These are phyloP conservation scores for Pythium sp. DNA, from an alignment of 352 stramenopile species.

Conservation along the genomic window DNA sequence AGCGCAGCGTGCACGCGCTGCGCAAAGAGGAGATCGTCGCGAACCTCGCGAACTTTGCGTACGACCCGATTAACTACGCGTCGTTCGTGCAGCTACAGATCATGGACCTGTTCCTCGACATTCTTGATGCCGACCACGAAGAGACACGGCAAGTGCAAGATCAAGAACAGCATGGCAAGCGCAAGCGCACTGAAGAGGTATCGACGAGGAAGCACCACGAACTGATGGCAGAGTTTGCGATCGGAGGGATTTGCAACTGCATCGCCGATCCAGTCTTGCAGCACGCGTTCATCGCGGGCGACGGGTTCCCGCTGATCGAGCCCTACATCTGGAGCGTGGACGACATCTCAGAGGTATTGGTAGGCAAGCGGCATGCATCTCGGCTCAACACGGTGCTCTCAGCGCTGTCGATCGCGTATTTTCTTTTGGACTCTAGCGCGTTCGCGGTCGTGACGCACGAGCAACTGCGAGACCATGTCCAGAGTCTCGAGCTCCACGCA, in stretches of 20 bases:
- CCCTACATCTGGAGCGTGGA: slow-evolving; percentile 36
- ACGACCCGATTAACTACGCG: slow-evolving; percentile 83
- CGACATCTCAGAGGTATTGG: slow-evolving; percentile 10
- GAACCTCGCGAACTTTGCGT: slow-evolving; percentile 82
- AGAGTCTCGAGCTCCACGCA: slow-evolving; percentile 26
- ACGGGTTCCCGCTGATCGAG: slow-evolving; percentile 42
- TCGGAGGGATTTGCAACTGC: slow-evolving; percentile 79
- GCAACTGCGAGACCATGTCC: slow-evolving; percentile 31
- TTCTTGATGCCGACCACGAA: slow-evolving; percentile 49
- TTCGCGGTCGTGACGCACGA: slow-evolving; percentile 41
- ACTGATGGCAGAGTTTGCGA: slow-evolving; percentile 59
- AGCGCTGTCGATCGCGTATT: slow-evolving; percentile 58
- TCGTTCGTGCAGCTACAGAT: slow-evolving; percentile 51
- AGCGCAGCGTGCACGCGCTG: slow-evolving; percentile 52
- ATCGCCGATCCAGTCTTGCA: slow-evolving; percentile 59
- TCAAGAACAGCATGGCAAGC: slow-evolving; percentile 4
- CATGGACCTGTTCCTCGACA: slow-evolving; percentile 79
- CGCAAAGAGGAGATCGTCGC: slow-evolving; percentile 75
- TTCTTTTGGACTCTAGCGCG: slow-evolving; percentile 58
- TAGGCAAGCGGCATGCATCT: not conserved
- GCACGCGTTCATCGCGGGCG: slow-evolving; percentile 45
- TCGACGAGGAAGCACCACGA: slow-evolving; percentile 21
- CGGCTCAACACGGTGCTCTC: slow-evolving; percentile 48
- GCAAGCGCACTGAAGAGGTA: not conserved
- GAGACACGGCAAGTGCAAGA: not conserved